Base-by-base conservation (phyloP, 2,329 filamentous ascomycete species). In the Sclerotinia sclerotiorum region DNA sequence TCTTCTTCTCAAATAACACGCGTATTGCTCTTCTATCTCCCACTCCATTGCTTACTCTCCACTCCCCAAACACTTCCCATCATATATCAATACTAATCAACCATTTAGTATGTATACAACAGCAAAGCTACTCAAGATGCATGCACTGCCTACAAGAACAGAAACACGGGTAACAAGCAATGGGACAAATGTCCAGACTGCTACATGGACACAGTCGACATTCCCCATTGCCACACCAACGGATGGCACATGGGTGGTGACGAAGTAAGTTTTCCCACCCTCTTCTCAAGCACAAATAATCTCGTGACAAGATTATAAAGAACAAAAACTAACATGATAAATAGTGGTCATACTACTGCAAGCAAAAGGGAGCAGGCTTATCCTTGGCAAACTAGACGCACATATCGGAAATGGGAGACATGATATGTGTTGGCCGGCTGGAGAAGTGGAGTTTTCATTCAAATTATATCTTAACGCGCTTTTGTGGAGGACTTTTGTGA, bases 171-270 rank as follows among this genome's bases (percentile, higher is more conserved):
- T 19, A 1, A 3, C 15, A 11, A 52, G 2, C 39, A 60, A 32
- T 67, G 65, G 65, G 65, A 62, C 15, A 35, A 17, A 15, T 67
- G 65, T 8, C 56, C 35, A 1, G 65, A 67, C 21, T 67, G 65
- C 48, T 5, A 10, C n/a, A 61, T 61, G 46, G 11, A 13, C 13
- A 51, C 42, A 24, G 29, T 7, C 1, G 55, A 24, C 5, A 21
- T 7, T 21, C 46, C 64, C n/a, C 52, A 66, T 62, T 67, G 65
- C 17, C 3, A 7, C 2, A 54, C 65, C 5, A 3, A 8, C 13
- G 46, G 0, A 2, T 19, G 0, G 13, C 56, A 62, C n/a, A 54
- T 67, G 3, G 65, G 65, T 27, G 65, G 65, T 58, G 65, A 62
- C 7, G 65, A 67, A 48, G 65, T 67, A n/a, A 42, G 65, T 24